These are phyloP conservation scores for Helichrysum umbraculigerum DNA, from an alignment of 129 eudicot genomes.

Conservation along the genomic window DNA sequence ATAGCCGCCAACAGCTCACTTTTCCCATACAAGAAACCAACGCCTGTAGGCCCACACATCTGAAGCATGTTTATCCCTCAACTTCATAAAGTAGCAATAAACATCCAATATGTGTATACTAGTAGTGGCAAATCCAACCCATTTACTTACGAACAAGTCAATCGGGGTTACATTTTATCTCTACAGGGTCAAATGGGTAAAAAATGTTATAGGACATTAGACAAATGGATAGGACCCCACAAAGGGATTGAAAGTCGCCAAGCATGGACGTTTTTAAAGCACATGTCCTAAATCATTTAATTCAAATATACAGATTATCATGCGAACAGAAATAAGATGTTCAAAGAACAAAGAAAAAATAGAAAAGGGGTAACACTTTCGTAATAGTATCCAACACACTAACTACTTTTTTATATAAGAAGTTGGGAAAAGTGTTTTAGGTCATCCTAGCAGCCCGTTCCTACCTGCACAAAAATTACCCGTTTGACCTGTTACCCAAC, in stretches of 20 bases:
- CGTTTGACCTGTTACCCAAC: neutral
- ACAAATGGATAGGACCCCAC: neutral
- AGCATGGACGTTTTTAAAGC: neutral
- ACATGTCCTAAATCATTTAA: neutral
- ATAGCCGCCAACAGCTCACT: constrained; percentile 71
- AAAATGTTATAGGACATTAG: too few species aligned
- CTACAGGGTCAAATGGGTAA: too few species aligned
- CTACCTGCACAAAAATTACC: neutral
- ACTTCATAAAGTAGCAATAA: constrained; percentile 29
- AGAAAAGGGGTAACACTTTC: neutral
- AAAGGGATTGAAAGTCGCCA: neutral
- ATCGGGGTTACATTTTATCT: neutral
- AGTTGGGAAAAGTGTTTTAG: neutral
- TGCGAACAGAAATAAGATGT: too few species aligned
- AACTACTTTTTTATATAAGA: neutral
- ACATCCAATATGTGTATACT: neutral
- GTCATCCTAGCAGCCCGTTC: neutral
- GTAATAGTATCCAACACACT: neutral
- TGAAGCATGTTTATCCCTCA: constrained; percentile 76
- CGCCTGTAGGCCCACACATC: constrained; percentile 99
- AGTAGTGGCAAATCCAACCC: neutral
- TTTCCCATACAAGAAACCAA: constrained; percentile 95
- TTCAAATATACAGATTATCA: neutral
- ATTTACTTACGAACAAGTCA: neutral
- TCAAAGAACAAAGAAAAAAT: neutral